Evolutionary conservation across 352 stramenopile species (phyloP), one percentile per base, ranked within the genome.

Genomic region (Globisporangium nagaii): DNA sequence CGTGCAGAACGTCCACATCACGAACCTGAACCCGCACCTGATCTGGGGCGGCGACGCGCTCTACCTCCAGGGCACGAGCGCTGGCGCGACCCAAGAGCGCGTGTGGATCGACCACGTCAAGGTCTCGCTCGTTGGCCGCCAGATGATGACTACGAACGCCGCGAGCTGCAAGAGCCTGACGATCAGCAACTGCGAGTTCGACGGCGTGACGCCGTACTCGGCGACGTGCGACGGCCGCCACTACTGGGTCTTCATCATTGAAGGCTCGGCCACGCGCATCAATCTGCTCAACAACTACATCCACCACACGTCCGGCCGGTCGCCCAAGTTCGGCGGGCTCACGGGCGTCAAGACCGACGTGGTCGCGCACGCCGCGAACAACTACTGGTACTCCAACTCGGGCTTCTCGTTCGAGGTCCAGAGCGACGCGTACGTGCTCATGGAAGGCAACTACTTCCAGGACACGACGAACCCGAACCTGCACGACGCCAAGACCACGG

Each of bases 31-130:
- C 56, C 67, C 67, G 30, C 67, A 75, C 46, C 24, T 73, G 12
- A 54, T 75, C 44, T 56, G 49, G 49, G 49, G 49, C 37, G 49
- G 49, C 7, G 49, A 56, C 36, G 49, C 49, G 30, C 17, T 56
- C 27, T 56, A 56, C 37, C 37, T 56, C 27, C 50, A 56, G 19
- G 50, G 61, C n/a, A 63, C 53, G 15, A 68, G 49, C 17, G 46
- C 43, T 9, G 55, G 56, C 24, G 37, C 41, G 25, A 53, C 39
- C 48, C 3, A 62, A 46, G 49, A 73, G 53, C 58, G 61, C n/a
- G 40, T 74, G 22, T 77, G 62, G 68, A 56, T 77, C 47, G 66
- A 77, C 41, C 68, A 77, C 56, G 60, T 75, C 43, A 66, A 68
- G 37, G 19, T 75, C 22, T 62, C 51, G 7, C 28, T 45, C 10